Base-by-base conservation (phyloP, 805 yeast species). In the Metschnikowia kofuensis region DNA sequence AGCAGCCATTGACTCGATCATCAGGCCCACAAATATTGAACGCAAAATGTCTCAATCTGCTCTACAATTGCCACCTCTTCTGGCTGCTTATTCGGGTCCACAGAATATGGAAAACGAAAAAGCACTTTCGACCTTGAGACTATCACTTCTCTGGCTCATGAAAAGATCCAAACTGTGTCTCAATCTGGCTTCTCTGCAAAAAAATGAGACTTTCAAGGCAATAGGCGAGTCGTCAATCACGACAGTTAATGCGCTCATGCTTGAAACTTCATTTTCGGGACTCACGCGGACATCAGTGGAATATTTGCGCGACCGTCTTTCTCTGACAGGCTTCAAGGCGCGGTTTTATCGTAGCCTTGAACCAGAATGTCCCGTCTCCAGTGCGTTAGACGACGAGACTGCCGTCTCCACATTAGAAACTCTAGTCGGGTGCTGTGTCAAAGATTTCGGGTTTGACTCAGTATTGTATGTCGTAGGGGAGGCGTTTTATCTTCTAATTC, bases 401-500 rank as follows among this genome's bases (percentile, higher is more conserved):
- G 84, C 85, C 0, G 70, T 78, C 0, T 74, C 80, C 45, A 67
- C 87, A 4, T 68, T 86, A 40, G 76, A 76, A 55, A 78, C 83
- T 35, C 60, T 85, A 27, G 61, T 87, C 16, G 95, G 94, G 2
- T 83, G 85, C 9, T 78, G 89, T 51, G 76, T 85, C 35, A 84
- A 82, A 52, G 96, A 88, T 64, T 88, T 84, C 68, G 95, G 96
- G 1, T 88, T 88, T 62, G 90, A 89, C 58, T 62, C 76, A 2
- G 74, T 84, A n/a, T 67, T 86, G 49, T 75, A 75, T 50, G 84
- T 87, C 2, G 64, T 89, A 28, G 78, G 87, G 52, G 92, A 86
- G 55, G 75, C 87, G 2, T 79, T 85, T 56, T 85, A 83, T 60
- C 82, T 78, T 45, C 67, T 79, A 29, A 72, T 87, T 6, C 61